Evolutionary conservation across 306 rosid genomes (phyloP).

Genomic region (Quercus alba): DNA sequence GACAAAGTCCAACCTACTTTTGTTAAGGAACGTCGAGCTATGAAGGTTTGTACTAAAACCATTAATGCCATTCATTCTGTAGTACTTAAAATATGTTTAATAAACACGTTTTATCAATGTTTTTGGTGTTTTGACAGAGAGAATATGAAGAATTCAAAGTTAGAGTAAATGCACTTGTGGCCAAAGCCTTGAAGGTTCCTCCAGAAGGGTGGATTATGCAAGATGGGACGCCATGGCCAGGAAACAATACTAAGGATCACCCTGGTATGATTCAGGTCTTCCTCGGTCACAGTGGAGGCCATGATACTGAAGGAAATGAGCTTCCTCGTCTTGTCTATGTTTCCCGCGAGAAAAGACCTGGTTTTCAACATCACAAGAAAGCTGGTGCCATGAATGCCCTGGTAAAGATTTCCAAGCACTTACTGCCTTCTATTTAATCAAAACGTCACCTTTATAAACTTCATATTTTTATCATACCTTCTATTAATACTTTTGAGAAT

Average conservation of each 20-base stretch:
- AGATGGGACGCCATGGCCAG: constrained; percentile 99
- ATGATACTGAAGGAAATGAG: constrained; percentile 82
- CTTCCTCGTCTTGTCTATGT: constrained; percentile 96
- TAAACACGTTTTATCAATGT: background rate
- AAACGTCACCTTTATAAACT: constrained; percentile 1
- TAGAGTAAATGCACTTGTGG: constrained; percentile 84
- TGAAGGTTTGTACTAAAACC: constrained; percentile 60
- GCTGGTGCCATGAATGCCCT: constrained; percentile 98
- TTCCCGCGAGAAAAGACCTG: constrained; percentile 93
- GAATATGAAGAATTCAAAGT: constrained; percentile 96
- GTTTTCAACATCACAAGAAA: constrained; percentile 92
- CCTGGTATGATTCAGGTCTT: constrained; percentile 98
- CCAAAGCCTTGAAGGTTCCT: constrained; percentile 85
- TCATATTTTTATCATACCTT: background rate
- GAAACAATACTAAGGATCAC: constrained; percentile 92
- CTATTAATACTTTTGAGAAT: constrained; percentile 8
- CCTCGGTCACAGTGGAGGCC: constrained; percentile 93
- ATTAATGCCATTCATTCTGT: constrained; percentile 12
- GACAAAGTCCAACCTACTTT: constrained; percentile 98
- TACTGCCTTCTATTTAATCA: constrained; percentile 16
- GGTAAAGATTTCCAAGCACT: constrained; percentile 40
- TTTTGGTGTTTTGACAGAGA: constrained; percentile 53
- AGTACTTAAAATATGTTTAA: background rate
- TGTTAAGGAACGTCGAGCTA: constrained; percentile 89
- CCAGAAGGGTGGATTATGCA: constrained; percentile 97